Base-by-base conservation (phyloP, 768 basidiomycete genomes). In the Cubamyces lactineus region DNA sequence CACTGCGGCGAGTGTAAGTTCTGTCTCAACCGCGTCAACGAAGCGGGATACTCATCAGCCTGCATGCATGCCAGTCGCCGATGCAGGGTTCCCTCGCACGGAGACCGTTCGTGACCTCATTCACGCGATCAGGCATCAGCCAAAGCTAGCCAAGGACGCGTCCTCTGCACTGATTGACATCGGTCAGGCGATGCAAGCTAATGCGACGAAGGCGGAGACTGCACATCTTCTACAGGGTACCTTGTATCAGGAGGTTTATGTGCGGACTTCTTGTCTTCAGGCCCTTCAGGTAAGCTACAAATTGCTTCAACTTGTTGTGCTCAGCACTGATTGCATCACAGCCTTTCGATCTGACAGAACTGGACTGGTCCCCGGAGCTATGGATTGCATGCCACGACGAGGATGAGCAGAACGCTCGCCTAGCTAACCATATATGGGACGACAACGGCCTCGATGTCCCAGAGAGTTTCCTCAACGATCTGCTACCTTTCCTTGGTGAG, bases 331-430 rank as follows among this genome's bases (percentile, higher is more conserved):
- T 13, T 16, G 6, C 34, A 38, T 16, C 19, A 1, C 62, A 98
- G 93, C 90, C 95, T 0, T 89, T 98, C 66, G 97, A 98, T 74
- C 74, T 98, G 49, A 98, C 96, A 0, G 96, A 98, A 50, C 72
- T 94, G 40, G 95, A 97, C 63, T 99, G 95, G 90, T 92, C 90
- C 2, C 85, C 91, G 0, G 87, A 92, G 71, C 74, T 99, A 1
- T 92, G 93, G 87, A 81, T 98, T 41, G 91, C 91, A 4, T 87
- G 84, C 55, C 94, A 98, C 66, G 97, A 98, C 61, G 87, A 86
- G 54, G 89, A 91, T 64, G 93, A 94, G 68, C 93, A 96, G 69
- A 98, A 96, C 67, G 86, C 86, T 0, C 80, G 89, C 52, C 77
- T 98, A 42, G 95, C 96, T 16, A 77, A 78, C 23, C 86, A 88